phyloP scores from a whole-genome alignment of 2,329 filamentous ascomycete species.

The Alternaria sp. region DNA sequence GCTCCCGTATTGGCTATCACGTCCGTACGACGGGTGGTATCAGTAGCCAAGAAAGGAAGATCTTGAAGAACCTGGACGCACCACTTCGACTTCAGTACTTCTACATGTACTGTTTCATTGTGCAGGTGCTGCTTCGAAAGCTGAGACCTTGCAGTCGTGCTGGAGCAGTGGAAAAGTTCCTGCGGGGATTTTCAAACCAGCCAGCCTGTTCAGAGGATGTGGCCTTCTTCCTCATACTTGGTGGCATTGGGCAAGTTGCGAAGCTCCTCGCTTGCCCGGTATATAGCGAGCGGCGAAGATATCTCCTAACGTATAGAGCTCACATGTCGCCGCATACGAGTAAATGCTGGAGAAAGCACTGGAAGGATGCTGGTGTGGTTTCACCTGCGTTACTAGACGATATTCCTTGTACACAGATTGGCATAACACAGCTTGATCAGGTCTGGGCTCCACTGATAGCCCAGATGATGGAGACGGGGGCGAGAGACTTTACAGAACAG shows the following conservation, averaged over 20 bases:
- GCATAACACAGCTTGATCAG: constrained; percentile 45
- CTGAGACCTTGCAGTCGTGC: constrained; percentile 38
- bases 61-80: constrained; percentile 39
- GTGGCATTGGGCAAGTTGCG: constrained; percentile 43
- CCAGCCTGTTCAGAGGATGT: constrained; percentile 44
- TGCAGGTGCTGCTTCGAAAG: constrained; percentile 42
- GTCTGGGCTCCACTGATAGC: constrained; percentile 44
- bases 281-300: constrained; percentile 39
- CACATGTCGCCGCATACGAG: constrained; percentile 46
- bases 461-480: constrained; percentile 39
- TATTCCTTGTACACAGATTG: constrained; percentile 44
- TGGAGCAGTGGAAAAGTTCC: constrained; percentile 37
- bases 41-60: constrained; percentile 34
- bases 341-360: constrained; percentile 41
- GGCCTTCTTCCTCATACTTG: constrained; percentile 44
- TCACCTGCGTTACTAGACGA: constrained; percentile 45
- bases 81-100: constrained; percentile 45
- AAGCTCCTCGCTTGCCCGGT: constrained; percentile 42
- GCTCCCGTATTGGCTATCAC: constrained; percentile 43
- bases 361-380: constrained; percentile 43
- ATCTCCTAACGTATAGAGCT: constrained; percentile 42
- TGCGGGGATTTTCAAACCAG: constrained; percentile 41
- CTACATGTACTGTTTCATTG: constrained; percentile 47
- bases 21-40: constrained; percentile 42
- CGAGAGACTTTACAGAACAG: constrained; percentile 37